phyloP scores from a whole-genome alignment of 805 yeast genomes.

The Candida sakaeoensis region DNA sequence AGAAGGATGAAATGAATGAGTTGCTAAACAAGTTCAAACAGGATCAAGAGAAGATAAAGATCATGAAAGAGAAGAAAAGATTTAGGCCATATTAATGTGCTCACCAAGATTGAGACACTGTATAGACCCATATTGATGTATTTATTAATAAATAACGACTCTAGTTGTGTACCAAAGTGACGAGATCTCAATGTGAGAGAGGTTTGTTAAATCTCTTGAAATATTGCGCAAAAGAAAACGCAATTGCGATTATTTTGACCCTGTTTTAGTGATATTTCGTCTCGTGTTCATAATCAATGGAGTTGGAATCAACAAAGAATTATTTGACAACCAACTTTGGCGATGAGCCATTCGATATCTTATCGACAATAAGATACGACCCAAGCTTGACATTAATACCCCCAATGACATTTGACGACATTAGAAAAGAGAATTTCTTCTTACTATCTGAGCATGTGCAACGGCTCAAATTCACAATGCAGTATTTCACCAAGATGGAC shows the following conservation, averaged over 20 bases:
- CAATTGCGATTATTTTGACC: neutral
- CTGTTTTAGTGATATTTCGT: too few relatives aligned
- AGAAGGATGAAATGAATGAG: constrained; percentile 89
- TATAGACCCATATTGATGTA: neutral
- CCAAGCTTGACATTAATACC: constrained; percentile 42
- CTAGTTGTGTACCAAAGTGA: too few relatives aligned
- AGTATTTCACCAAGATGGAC: constrained; percentile 43
- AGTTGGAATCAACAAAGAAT: neutral
- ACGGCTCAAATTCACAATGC: constrained; percentile 52
- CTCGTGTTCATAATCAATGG: neutral
- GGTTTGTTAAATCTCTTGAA: too few relatives aligned
- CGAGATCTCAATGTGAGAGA: too few relatives aligned
- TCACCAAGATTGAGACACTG: too few relatives aligned
- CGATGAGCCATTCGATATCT: constrained; percentile 45
- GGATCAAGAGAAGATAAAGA: constrained; percentile 81
- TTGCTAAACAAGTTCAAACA: constrained; percentile 77
- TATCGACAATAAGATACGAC: constrained; percentile 75
- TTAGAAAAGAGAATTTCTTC: constrained; percentile 45
- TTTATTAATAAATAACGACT: too few relatives aligned
- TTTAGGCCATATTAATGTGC: constrained; percentile 71
- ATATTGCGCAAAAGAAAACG: neutral
- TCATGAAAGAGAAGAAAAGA: constrained; percentile 74
- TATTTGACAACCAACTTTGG: constrained; percentile 6
- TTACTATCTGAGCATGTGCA: constrained; percentile 61
- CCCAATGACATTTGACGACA: constrained; percentile 23